Evolutionary conservation across 257 asterid genomes (phyloP).

Genomic region (Haberlea rhodopensis): DNA sequence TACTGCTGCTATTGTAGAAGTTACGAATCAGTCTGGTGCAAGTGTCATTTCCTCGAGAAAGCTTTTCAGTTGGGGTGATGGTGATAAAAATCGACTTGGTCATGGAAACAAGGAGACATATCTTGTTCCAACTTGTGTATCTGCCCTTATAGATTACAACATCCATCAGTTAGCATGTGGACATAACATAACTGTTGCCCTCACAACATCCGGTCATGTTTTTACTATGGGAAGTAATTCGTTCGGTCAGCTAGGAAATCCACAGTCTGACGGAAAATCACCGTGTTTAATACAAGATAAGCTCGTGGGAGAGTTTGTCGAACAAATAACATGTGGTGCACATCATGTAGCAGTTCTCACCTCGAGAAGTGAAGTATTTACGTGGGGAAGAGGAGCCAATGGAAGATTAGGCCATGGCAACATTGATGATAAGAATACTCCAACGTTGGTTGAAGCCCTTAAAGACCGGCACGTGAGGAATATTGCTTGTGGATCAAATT

Average conservation of each 20-base stretch:
- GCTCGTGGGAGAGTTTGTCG: conserved; percentile 88
- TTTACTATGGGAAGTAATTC: conserved; percentile 74
- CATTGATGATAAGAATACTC: conserved; percentile 56
- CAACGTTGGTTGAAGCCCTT: conserved; percentile 73
- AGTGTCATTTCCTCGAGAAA: conserved; percentile 51
- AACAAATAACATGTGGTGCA: conserved; percentile 77
- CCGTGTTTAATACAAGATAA: conserved; percentile 77
- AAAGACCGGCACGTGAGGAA: conserved; percentile 79
- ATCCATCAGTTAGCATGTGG: conserved; percentile 84
- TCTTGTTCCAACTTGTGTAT: conserved; percentile 74
- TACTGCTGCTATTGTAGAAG: conserved; percentile 87
- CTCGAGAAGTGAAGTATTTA: conserved; percentile 71
- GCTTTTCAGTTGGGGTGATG: conserved; percentile 95
- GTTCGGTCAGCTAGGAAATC: conserved; percentile 76
- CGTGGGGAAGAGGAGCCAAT: conserved; percentile 89
- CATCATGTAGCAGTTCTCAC: conserved; percentile 81
- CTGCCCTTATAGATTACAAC: conserved; percentile 74
- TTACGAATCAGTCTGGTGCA: conserved; percentile 48
- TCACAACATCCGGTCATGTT: conserved; percentile 81
- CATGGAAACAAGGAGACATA: conserved; percentile 74
- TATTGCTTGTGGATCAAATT: conserved; percentile 83
- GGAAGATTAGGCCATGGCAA: conserved; percentile 96
- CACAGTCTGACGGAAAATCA: conserved; percentile 62
- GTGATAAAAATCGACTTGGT: conserved; percentile 75
- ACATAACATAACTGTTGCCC: conserved; percentile 56